phyloP scores from a whole-genome alignment of 2,329 filamentous ascomycete species.

The Fusarium staphyleae region DNA sequence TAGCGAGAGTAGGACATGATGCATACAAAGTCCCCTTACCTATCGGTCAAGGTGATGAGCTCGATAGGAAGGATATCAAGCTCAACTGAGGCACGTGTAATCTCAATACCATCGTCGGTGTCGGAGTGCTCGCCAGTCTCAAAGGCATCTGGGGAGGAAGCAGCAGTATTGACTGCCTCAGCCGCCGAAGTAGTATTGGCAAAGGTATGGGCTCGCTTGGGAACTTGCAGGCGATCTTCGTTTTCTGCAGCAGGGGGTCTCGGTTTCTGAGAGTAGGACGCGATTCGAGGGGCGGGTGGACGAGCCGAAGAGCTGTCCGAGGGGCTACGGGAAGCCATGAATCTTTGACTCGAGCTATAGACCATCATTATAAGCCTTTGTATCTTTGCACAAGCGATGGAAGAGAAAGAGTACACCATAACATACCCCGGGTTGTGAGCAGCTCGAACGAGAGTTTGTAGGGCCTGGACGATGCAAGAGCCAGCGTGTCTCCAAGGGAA shows the following conservation, averaged over 20 bases:
- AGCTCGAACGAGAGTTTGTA: slow-evolving; percentile 20
- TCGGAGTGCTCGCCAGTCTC: slow-evolving; percentile 53
- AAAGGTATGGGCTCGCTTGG: slow-evolving; percentile 57
- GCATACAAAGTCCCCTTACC: slow-evolving; percentile 58
- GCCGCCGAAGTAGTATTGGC: slow-evolving; percentile 48
- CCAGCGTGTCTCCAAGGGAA: slow-evolving; percentile 40
- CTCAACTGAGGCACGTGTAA: slow-evolving; percentile 66
- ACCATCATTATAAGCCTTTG: slow-evolving; percentile 41
- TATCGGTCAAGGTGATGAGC: slow-evolving; percentile 87
- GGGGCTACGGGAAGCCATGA: slow-evolving; percentile 47
- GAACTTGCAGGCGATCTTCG: slow-evolving; percentile 43
- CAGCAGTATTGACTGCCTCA: slow-evolving; percentile 35
- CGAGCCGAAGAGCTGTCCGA: slow-evolving; percentile 42
- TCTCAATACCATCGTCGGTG: slow-evolving; percentile 55
- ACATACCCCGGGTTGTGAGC: slow-evolving; percentile 29
- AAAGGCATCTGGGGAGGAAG: slow-evolving; percentile 56
- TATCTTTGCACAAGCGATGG: slow-evolving; percentile 1
- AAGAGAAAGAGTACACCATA: slow-evolving; percentile 3
- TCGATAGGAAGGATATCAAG: slow-evolving; percentile 94
- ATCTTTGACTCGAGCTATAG: slow-evolving; percentile 37
- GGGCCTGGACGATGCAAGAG: slow-evolving; percentile 35
- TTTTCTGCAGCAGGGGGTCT: slow-evolving; percentile 39
- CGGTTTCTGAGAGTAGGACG: slow-evolving; percentile 41
- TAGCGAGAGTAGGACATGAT: slow-evolving; percentile 7
- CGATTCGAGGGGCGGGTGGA: slow-evolving; percentile 41